Percentiles rank a stretch among this genome's conserved stretches.
Evolutionary conservation across 2,329 filamentous ascomycete genomes (phyloP).

Genomic region (Cladosporium sp.): DNA sequence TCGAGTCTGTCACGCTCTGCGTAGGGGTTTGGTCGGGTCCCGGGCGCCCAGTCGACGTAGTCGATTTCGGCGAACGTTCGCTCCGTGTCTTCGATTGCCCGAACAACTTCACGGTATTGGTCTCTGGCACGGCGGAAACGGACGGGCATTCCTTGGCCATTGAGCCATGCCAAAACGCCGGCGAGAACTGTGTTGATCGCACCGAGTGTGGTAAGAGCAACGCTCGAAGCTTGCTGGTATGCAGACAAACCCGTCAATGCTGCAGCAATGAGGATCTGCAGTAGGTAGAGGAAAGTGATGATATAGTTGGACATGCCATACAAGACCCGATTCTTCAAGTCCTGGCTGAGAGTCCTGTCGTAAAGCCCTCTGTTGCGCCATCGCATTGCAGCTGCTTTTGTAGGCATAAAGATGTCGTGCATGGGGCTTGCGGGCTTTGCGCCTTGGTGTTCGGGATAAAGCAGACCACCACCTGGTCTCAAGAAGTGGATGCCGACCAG

Average conservation of each 20-base stretch:
- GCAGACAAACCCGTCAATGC: slow-evolving; percentile 16
- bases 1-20: slow-evolving; percentile 11
- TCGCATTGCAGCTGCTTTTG: slow-evolving; percentile 2
- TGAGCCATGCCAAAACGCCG: slow-evolving; percentile 16
- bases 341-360: slow-evolving; percentile 5
- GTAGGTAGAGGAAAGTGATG: slow-evolving; percentile 13
- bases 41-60: slow-evolving; percentile 3
- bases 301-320: slow-evolving; percentile 15
- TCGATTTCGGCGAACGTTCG: slow-evolving; percentile 14
- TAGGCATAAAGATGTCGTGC: slow-evolving; percentile 10
- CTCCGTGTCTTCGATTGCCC: slow-evolving; percentile 14
- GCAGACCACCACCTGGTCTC: slow-evolving; percentile 2
- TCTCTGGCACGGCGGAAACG: slow-evolving; percentile 15
- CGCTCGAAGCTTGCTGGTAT: slow-evolving; percentile 5
- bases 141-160: slow-evolving; percentile 16
- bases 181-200: slow-evolving; percentile 18
- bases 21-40: slow-evolving; percentile 9
- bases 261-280: slow-evolving; percentile 18
- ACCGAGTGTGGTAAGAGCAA: slow-evolving; percentile 14
- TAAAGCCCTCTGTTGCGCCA: slow-evolving; percentile 9
- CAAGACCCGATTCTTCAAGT: slow-evolving; percentile 4
- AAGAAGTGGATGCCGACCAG: slow-evolving; percentile 11
- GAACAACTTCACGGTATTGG: slow-evolving; percentile 15
- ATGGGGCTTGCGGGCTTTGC: slow-evolving; percentile 7
- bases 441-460: not conserved